Evolutionary conservation across 1,284 basidiomycete species (phyloP).

Genomic region (Taiwanofungus camphoratus): DNA sequence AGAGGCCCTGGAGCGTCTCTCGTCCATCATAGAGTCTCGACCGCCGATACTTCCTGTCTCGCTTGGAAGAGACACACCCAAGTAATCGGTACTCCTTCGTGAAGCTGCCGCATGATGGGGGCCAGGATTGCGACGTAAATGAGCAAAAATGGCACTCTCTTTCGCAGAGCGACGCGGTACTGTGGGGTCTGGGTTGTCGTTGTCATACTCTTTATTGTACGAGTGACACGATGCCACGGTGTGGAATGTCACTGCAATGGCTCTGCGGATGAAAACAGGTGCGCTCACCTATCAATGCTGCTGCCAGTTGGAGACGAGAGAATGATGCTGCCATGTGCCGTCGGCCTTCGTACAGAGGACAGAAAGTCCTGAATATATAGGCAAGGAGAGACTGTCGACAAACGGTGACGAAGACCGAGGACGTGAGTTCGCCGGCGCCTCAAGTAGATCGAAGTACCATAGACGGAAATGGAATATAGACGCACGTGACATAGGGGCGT

Average conservation of each 20-base stretch:
- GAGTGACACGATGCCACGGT: not conserved
- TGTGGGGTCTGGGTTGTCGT: conserved; percentile 61
- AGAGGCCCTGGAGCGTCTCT: conserved; percentile 42
- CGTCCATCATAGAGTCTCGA: conserved; percentile 43
- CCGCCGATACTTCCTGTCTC: conserved; percentile 44
- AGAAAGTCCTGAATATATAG: too few relatives aligned
- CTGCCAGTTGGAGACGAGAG: conserved; percentile 75
- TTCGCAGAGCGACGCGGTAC: conserved; percentile 59
- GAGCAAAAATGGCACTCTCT: conserved; percentile 77
- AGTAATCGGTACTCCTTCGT: conserved; percentile 54
- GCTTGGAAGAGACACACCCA: conserved; percentile 61
- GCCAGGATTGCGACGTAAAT: conserved; percentile 52
- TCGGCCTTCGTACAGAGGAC: too few relatives aligned
- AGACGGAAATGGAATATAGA: too few relatives aligned
- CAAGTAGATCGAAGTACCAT: too few relatives aligned
- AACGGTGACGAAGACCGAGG: too few relatives aligned
- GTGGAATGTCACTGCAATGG: conserved; percentile 1
- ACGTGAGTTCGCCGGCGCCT: too few relatives aligned
- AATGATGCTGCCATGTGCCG: conserved; percentile 42
- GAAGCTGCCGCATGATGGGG: conserved; percentile 33
- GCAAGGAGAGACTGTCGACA: not conserved
- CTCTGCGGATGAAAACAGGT: not conserved
- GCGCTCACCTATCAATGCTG: conserved; percentile 64
- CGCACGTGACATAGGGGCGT: too few relatives aligned
- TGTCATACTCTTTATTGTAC: conserved; percentile 65